These are phyloP conservation scores for Musa schizocarpa DNA, from an alignment of 176 grass and related monocot species.

Conservation along the genomic window DNA sequence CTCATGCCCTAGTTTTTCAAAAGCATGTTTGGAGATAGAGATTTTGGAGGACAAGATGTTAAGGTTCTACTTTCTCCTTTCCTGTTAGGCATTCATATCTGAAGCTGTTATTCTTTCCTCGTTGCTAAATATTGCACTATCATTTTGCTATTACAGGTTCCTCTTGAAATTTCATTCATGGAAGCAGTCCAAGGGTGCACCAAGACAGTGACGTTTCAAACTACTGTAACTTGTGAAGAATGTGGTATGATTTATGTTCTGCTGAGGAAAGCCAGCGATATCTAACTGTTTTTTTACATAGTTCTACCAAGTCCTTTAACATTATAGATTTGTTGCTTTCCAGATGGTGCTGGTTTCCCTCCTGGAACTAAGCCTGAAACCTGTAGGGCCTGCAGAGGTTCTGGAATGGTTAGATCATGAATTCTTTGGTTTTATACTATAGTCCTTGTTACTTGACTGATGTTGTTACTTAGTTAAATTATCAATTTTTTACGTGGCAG, in stretches of 20 bases:
- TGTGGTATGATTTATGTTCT: conserved; percentile 61
- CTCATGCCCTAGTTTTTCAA: conserved; percentile 53
- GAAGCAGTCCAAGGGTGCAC: conserved; percentile 97
- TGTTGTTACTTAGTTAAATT: not conserved
- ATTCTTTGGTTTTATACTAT: conserved; percentile 2
- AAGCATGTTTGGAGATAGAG: conserved; percentile 34
- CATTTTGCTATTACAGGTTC: conserved; percentile 37
- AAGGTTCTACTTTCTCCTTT: conserved; percentile 45
- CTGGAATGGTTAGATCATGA: conserved; percentile 58
- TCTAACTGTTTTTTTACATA: not conserved
- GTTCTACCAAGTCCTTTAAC: not conserved
- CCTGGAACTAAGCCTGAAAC: conserved; percentile 85
- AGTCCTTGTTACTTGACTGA: not conserved
- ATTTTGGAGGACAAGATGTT: conserved; percentile 71
- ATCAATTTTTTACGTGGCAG: not conserved
- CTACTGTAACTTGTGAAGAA: conserved; percentile 64
- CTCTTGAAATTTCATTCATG: conserved; percentile 92
- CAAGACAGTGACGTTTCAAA: conserved; percentile 77
- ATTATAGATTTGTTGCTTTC: not conserved
- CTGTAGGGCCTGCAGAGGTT: conserved; percentile 84
- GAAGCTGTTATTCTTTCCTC: conserved; percentile 16
- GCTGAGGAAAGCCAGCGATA: not conserved
- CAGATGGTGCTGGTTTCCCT: conserved; percentile 88
- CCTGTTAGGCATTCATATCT: conserved; percentile 7
- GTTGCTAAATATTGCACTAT: not conserved